phyloP scores from a whole-genome alignment of 176 grass and related monocot species.

The Luzula sylvatica region DNA sequence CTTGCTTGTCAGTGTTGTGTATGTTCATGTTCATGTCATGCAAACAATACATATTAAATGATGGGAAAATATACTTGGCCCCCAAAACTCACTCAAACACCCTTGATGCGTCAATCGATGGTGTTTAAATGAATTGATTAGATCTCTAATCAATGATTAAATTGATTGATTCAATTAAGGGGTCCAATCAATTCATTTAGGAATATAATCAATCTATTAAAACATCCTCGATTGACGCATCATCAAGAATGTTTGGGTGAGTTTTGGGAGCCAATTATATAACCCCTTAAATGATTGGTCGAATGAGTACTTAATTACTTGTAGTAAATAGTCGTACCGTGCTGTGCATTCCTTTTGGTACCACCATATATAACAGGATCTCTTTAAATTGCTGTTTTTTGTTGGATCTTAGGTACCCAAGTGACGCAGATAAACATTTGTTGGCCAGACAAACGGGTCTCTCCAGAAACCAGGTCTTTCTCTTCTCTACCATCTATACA shows the following conservation, averaged over 20 bases:
- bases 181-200: no score
- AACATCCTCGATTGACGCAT: no score
- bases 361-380: neutral
- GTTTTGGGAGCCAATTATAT: no score
- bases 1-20: neutral
- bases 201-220: no score
- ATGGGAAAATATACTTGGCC: no score
- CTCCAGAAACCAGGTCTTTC: constrained; percentile 94
- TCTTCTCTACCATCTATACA: no score
- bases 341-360: constrained; percentile 6
- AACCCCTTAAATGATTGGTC: neutral
- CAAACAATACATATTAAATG: neutral
- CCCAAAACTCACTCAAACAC: no score
- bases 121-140: neutral
- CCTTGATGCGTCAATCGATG: no score
- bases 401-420: constrained; percentile 78
- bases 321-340: constrained; percentile 9
- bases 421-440: constrained; percentile 99
- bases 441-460: constrained; percentile 96
- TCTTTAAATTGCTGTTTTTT: constrained; percentile 16
- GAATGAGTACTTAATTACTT: constrained; percentile 6
- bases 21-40: constrained; percentile 1
- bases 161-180: no score
- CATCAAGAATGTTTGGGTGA: no score
- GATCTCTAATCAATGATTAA: constrained; percentile 11